These are phyloP conservation scores for Marasmius sp. DNA, from an alignment of 1,284 basidiomycete species.

Conservation along the genomic window DNA sequence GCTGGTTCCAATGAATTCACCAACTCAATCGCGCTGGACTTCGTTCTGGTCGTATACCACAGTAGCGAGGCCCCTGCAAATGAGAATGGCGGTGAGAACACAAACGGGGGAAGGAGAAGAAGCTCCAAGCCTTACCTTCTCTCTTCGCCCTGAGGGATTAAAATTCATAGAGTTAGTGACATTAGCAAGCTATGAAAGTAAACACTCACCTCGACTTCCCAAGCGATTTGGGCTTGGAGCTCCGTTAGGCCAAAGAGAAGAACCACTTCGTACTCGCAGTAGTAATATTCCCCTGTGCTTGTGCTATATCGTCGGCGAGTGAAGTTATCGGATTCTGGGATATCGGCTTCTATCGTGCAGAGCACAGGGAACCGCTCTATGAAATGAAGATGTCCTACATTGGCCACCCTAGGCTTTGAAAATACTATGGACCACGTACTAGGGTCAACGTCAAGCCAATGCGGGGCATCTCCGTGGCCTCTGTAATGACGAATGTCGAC, in stretches of 20 bases:
- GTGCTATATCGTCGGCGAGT: not conserved
- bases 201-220: constrained; percentile 7
- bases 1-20: no score
- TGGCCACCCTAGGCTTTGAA: not conserved
- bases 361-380: constrained; percentile 3
- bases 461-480: not conserved
- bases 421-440: not conserved
- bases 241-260: constrained; percentile 13
- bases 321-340: not conserved
- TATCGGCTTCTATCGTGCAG: constrained; percentile 10
- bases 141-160: not conserved
- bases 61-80: not conserved
- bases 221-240: constrained; percentile 13
- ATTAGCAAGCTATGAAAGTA: not conserved
- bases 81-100: not conserved
- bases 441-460: constrained; percentile 2
- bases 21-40: no score
- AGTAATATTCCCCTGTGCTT: not conserved
- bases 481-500: constrained; percentile 3
- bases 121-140: not conserved
- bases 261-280: constrained; percentile 7
- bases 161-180: not conserved
- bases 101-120: no score
- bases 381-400: not conserved
- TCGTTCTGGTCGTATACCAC: not conserved